Evolutionary conservation across 2,329 filamentous ascomycete species (phyloP), one percentile per base, ranked within the genome.

Genomic region (Elsinoe fawcettii): DNA sequence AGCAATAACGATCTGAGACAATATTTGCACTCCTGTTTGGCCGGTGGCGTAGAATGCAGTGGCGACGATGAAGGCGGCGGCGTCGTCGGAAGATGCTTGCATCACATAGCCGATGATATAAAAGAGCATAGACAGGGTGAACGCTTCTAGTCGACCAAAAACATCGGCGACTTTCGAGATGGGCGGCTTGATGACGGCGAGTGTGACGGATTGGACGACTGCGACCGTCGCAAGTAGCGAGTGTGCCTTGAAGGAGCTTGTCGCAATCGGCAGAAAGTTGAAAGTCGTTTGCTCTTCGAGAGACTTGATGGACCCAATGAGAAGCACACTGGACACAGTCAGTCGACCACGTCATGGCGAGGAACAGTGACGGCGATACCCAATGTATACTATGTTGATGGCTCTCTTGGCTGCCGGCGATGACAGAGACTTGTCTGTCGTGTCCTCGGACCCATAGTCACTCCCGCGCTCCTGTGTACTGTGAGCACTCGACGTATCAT

Each of bases 151-250:
- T 25, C 81, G 79, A 49, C 82, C 82, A 63, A 84, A 84, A 1
- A 84, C 80, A 61, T 84, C 79, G 37, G 80, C 80, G 34, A 83
- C 73, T 65, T 83, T 83, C 54, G 80, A 79, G 75, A 83, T 79
- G 5, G 80, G 80, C 2, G 80, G 78, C 61, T 83, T 83, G 63
- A 83, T 77, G 51, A 83, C 77, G 53, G 80, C 78, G 66, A 84
- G 80, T 12, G 86, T 81, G 3, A 86, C 80, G 63, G 80, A 79
- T 60, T 85, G 81, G 6, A 86, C 77, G 8, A 86, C 82, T 22
- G 79, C 74, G 23, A 86, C 80, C 0, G 83, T 86, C n/a, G 84
- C 82, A 44, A 86, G 75, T 34, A 88, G 74, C 12, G 84, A 84
- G 65, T 87, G 85, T 51, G 77, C 75, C 39, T 74, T 74, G 65